Base-by-base conservation (phyloP, 768 basidiomycete genomes). In the Psilocybe tampanensis region DNA sequence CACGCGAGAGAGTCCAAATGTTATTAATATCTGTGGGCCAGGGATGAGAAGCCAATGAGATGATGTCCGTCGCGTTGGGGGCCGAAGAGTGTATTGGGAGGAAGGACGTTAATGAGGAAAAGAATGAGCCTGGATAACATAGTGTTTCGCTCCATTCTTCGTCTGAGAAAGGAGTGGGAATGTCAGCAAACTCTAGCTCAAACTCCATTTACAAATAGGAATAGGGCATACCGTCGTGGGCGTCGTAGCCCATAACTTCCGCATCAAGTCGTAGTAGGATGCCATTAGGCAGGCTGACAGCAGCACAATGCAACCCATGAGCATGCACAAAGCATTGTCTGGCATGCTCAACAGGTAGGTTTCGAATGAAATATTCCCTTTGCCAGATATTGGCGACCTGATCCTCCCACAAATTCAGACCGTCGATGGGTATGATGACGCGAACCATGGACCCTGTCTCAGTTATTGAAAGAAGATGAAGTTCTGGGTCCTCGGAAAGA, bases 1-100 rank as follows among this genome's bases (percentile, higher is more conserved):
- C 94, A 53, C 94, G 81, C 8, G 95, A 94, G 41, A 98, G 80
- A 1, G 94, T 88, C 84, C 92, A 96, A 19, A 89, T 75, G 63
- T 90, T 80, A 33, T 79, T 82, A 55, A 90, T 78, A 66, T 90
- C 89, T 13, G 88, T 89, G 17, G 90, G 90, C 73, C 86, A 89
- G 41, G 89, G 84, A 69, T 87, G 81, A 43, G 85, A 86, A 6
- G 90, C 83, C 39, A 92, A 76, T 43, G 90, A 85, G 45, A 94
- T 76, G 47, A 91, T 85, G 58, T 89, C 84, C 18, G 83, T 74
- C 6, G 80, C 79, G 48, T 78, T 73, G 29, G 80, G 68, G 29
- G 76, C 66, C 32, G 77, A 65, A 22, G 82, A 72, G 44, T 82
- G 76, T 47, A 84, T 68, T 19, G 86, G 84, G 42, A 90, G 75